phyloP scores from a whole-genome alignment of 495 filamentous ascomycete genomes.

The Hyaloscypha finlandica region DNA sequence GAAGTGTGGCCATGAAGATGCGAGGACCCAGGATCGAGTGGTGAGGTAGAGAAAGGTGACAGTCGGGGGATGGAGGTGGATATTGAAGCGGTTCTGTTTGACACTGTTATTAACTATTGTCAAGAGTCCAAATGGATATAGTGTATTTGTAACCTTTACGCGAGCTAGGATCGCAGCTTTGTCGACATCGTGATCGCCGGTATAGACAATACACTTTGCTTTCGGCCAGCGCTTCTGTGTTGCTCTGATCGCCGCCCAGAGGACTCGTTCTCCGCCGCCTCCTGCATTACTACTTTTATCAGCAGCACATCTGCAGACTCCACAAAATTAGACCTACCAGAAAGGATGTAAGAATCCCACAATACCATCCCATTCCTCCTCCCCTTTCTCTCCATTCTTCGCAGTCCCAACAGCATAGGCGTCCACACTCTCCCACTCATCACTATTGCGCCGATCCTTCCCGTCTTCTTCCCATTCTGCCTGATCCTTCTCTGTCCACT shows the following conservation, averaged over 20 bases:
- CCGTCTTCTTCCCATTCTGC: conserved; percentile 40
- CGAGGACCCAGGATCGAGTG: conserved; percentile 80
- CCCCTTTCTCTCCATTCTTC: conserved; percentile 53
- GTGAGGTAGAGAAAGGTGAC: conserved; percentile 87
- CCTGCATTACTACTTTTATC: conserved; percentile 74
- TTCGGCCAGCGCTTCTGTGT: conserved; percentile 89
- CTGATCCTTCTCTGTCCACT: conserved; percentile 58
- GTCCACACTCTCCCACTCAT: conserved; percentile 78
- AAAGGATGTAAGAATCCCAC: conserved; percentile 98
- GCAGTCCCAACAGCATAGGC: conserved; percentile 51
- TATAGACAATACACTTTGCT: conserved; percentile 88
- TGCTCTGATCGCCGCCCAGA: conserved; percentile 93
- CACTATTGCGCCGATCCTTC: conserved; percentile 51
- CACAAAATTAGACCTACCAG: conserved; percentile 57
- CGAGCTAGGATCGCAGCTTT: conserved; percentile 76
- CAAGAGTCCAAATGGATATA: background rate
- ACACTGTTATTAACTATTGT: conserved; percentile 12
- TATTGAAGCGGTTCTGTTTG: conserved; percentile 81
- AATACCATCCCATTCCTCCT: conserved; percentile 72
- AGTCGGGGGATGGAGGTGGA: conserved; percentile 79
- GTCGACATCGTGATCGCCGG: conserved; percentile 85
- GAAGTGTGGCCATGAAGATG: conserved; percentile 85
- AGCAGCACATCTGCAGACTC: background rate
- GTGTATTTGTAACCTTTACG: conserved; percentile 58
- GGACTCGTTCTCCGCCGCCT: conserved; percentile 91